Evolutionary conservation across 176 grass and related monocot genomes (phyloP), one percentile per base, ranked within the genome.

Genomic region (Areca catechu): DNA sequence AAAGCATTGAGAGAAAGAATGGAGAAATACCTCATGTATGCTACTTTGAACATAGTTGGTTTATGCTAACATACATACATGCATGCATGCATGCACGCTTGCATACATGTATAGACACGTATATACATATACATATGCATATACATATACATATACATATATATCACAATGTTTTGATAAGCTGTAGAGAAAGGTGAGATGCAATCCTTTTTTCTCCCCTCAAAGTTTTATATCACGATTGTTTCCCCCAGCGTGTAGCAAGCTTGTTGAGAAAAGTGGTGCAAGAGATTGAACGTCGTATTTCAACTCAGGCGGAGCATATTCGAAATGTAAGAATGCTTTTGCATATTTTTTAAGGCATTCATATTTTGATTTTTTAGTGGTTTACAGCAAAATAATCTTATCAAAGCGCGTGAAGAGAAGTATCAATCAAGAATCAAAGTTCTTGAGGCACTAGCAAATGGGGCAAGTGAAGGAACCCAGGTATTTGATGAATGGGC

Each of bases 1-100:
- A 78, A 79, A 72, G 83, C 56, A 78, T 89, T 68, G 81, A 81
- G 62, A 89, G 63, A 63, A 85, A 80, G 67, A 89, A 65, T 61
- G 86, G 71, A 67, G 81, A 85, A 80, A 81, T 85, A 64, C 81
- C 86, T 71, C 77, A 85, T 81, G 86, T 89, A 89, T 75, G 81
- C 78, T 81, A 70, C 66, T 78, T 56, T 71, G 48, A 80, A 80
- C 76, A 67, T 77, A 85, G 82, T 85, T 85, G 80, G 74, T 87
- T 87, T 82, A 22, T 82, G 28, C 82, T 75, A 54, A 55, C 66
- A 75, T 75, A 34, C 27, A 28, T 28, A 28, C 4, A 28, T 5
- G 5, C 4, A 28, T 5, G 1, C 5, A 28, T 4, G 1, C 4
- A 28, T 4, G 5, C 4, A 28, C 27, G 5, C 27, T 5, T 28